Evolutionary conservation across 495 filamentous ascomycete genomes (phyloP).

Genomic region (Pyrenula aspistea): DNA sequence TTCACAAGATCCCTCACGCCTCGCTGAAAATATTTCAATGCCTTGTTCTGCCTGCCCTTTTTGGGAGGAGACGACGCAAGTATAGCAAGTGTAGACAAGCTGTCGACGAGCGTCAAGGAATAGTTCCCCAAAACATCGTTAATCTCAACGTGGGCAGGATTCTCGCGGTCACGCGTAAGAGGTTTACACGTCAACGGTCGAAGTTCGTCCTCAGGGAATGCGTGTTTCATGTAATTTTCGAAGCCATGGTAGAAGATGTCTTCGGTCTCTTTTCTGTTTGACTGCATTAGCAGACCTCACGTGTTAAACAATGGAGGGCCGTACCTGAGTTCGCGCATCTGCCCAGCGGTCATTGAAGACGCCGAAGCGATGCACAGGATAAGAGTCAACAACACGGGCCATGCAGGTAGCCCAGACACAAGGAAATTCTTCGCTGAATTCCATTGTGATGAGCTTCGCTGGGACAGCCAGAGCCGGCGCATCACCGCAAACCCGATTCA

Average conservation of each 20-base stretch:
- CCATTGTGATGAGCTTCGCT: conserved; percentile 17
- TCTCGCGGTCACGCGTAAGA: conserved; percentile 65
- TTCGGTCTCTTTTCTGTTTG: conserved; percentile 60
- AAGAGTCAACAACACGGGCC: conserved; percentile 20
- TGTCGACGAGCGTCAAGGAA: conserved; percentile 89
- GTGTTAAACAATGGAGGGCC: background rate
- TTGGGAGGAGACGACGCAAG: conserved; percentile 57
- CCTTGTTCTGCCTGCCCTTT: conserved; percentile 39
- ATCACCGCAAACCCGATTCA: conserved; percentile 23
- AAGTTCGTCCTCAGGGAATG: conserved; percentile 95
- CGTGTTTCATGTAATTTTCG: conserved; percentile 85
- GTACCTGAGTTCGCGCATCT: conserved; percentile 30
- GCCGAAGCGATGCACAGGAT: conserved; percentile 27
- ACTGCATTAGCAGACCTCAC: background rate
- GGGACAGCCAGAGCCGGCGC: conserved; percentile 32
- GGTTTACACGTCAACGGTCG: conserved; percentile 78
- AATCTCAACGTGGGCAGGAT: conserved; percentile 72
- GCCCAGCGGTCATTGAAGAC: conserved; percentile 27
- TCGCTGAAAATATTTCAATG: conserved; percentile 65
- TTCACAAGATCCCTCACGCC: conserved; percentile 67
- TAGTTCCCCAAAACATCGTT: conserved; percentile 97
- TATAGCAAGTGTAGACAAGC: conserved; percentile 84
- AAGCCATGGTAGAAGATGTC: conserved; percentile 96
- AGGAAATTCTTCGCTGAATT: conserved; percentile 10
- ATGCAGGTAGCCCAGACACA: conserved; percentile 26